phyloP scores from a whole-genome alignment of 805 yeast species.

The Saccharomycopsis fodiens region DNA sequence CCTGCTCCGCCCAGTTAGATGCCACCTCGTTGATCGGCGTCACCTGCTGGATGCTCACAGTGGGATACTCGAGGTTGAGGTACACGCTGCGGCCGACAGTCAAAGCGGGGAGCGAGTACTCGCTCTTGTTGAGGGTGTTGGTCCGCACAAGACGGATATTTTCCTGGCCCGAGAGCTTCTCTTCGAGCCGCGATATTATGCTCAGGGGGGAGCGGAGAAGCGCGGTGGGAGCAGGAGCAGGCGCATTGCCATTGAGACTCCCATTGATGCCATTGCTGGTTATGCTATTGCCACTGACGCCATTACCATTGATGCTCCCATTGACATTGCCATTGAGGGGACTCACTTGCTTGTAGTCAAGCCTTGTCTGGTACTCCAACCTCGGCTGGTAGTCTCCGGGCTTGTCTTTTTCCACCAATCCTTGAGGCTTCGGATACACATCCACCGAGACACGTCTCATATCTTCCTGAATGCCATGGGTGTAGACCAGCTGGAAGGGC shows the following conservation, averaged over 20 bases:
- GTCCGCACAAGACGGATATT: slow-evolving; percentile 11
- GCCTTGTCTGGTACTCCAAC: no score
- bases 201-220: no score
- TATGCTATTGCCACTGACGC: slow-evolving; percentile 15
- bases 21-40: slow-evolving; percentile 30
- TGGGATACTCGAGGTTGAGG: slow-evolving; percentile 21
- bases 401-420: no score
- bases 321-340: slow-evolving; percentile 10
- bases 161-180: slow-evolving; percentile 9
- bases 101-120: not conserved
- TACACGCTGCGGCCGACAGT: slow-evolving; percentile 7
- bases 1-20: slow-evolving; percentile 36
- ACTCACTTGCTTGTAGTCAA: not conserved
- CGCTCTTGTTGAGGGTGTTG: slow-evolving; percentile 20
- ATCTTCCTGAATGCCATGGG: not conserved
- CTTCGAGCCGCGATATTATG: slow-evolving; percentile 10
- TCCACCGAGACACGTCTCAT: not conserved
- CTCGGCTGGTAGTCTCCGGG: no score
- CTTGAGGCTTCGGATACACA: not conserved
- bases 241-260: no score
- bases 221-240: no score
- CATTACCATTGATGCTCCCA: slow-evolving; percentile 11
- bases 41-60: slow-evolving; percentile 17
- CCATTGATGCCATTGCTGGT: no score
- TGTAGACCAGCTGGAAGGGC: not conserved